Base-by-base conservation (phyloP, 2,329 filamentous ascomycete genomes). In the Fusarium keratoplasticum region DNA sequence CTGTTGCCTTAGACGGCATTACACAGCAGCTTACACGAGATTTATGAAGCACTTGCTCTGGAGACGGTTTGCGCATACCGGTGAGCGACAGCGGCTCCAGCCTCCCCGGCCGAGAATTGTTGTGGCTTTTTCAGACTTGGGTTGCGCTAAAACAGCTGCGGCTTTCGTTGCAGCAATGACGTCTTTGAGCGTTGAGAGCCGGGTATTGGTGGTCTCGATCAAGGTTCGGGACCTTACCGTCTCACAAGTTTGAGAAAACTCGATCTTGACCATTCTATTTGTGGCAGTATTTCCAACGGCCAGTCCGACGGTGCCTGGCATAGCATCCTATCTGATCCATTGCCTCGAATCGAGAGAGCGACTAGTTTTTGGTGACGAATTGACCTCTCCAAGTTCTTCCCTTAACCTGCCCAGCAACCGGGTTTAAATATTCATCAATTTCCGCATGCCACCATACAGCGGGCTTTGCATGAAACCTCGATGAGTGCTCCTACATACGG, bases 91-190 rank as follows among this genome's bases (percentile, higher is more conserved):
- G 70, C 58, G 55, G 55, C 42, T 50, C 64, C 64, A 64, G 67
- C 55, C 50, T 66, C 58, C 67, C 64, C 20, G 22, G 63, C 59
- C 59, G 54, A 42, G 13, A 61, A 35, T 57, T 58, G 25, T 22
- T 67, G 71, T 74, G 71, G 71, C 71, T 60, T 71, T 66, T 52
- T 58, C 50, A 65, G 33, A 61, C 64, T 72, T 61, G 62, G 61
- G 29, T 31, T 54, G 40, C 67, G 70, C 74, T 76, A 75, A 73
- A 57, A 65, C 42, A 42, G 36, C 65, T 62, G 42, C 60, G 31
- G 47, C 40, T 60, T 57, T 66, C 66, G 29, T 50, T 61, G 57
- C 61, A 67, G 66, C 33, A 57, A 77, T 77, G 76, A 77, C 76
- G 76, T 78, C 72, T 74, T 77, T 52, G 57, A 62, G 59, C 50